Evolutionary conservation across 2,329 filamentous ascomycete species (phyloP), one percentile per base, ranked within the genome.

Genomic region (Colletotrichum tropicale): DNA sequence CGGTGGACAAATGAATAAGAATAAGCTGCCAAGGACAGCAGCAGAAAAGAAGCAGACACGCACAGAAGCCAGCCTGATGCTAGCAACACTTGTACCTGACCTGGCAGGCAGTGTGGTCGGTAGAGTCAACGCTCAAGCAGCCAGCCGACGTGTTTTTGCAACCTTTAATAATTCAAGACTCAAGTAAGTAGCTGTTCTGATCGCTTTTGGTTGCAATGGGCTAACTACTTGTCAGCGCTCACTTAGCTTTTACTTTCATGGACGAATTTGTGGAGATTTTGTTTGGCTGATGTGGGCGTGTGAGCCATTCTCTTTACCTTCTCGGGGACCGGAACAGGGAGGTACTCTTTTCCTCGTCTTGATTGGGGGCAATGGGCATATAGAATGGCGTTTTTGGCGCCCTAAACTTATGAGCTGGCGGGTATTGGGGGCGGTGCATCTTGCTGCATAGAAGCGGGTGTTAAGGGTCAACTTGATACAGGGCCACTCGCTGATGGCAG

Each of bases 91-190:
- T 66, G 89, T 99, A 24, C 97, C 97, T 4, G 97, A 99, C 83
- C 83, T 99, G 72, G 96, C 95, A 10, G 96, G 94, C 9, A 98
- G 94, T 84, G 98, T 99, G 8, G 98, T 99, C 18, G 97, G 97
- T 6, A 91, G 96, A 80, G 91, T 93, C 58, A 99, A 99, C 86
- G 97, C 98, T 18, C 94, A 98, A 83, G 94, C 94, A 71, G 97
- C 97, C 26, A 96, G 96, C 77, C 91, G 96, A 79, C 94, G 96
- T 80, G 91, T 98, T 64, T 95, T 98, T 87, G 96, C 96, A 12
- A 96, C 95, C 61, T 88, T 98, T 79, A 99, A 99, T 84, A 99
- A 98, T 85, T 90, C 92, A 74, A 90, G 95, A 78, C 87, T 99
- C 79, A 98, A 98, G 94, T 96, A 87, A 88, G 93, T 91, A 5